A percentile compares a stretch with the other conserved stretches of the same genome.
phyloP scores from a whole-genome alignment of 2,329 filamentous ascomycete genomes.

The Rhinocladiella mackenziei region DNA sequence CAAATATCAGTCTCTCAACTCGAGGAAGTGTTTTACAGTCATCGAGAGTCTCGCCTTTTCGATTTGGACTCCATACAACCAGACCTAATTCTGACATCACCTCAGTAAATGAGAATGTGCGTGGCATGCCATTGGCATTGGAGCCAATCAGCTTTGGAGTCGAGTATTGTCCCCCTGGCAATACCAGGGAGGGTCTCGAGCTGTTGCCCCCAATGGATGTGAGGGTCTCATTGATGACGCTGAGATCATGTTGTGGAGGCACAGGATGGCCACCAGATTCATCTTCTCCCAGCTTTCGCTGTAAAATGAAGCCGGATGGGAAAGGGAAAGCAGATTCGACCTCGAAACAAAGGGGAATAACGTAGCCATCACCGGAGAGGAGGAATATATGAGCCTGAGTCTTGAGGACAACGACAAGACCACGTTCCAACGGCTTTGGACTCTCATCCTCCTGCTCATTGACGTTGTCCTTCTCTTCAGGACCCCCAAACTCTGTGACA shows the following conservation, averaged over 20 bases:
- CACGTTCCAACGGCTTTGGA: slow-evolving; percentile 13
- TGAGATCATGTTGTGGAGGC: slow-evolving; percentile 33
- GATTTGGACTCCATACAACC: slow-evolving; percentile 24
- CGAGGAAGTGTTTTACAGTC: slow-evolving; percentile 23
- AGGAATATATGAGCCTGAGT: slow-evolving; percentile 94
- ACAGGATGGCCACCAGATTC: slow-evolving; percentile 46
- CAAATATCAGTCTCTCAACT: slow-evolving; percentile 24
- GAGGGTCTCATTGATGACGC: slow-evolving; percentile 31
- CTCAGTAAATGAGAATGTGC: slow-evolving; percentile 27
- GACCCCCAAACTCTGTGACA: slow-evolving; percentile 72
- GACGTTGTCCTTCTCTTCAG: slow-evolving; percentile 22
- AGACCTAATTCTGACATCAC: slow-evolving; percentile 28
- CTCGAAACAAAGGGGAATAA: slow-evolving; percentile 91
- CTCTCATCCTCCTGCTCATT: slow-evolving; percentile 15
- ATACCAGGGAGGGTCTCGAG: slow-evolving; percentile 47
- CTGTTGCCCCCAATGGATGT: slow-evolving; percentile 35
- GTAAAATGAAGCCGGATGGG: slow-evolving; percentile 77
- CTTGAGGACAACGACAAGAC: slow-evolving; percentile 85
- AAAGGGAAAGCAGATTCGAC: slow-evolving; percentile 82
- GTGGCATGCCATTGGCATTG: slow-evolving; percentile 20
- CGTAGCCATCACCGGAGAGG: slow-evolving; percentile 78
- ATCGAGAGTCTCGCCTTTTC: slow-evolving; percentile 21
- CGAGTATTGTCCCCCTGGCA: slow-evolving; percentile 52
- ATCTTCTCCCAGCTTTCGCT: slow-evolving; percentile 60
- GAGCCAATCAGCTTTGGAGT: slow-evolving; percentile 45